Base-by-base conservation (phyloP, 345 rosid genomes). In the Salix dunnii region DNA sequence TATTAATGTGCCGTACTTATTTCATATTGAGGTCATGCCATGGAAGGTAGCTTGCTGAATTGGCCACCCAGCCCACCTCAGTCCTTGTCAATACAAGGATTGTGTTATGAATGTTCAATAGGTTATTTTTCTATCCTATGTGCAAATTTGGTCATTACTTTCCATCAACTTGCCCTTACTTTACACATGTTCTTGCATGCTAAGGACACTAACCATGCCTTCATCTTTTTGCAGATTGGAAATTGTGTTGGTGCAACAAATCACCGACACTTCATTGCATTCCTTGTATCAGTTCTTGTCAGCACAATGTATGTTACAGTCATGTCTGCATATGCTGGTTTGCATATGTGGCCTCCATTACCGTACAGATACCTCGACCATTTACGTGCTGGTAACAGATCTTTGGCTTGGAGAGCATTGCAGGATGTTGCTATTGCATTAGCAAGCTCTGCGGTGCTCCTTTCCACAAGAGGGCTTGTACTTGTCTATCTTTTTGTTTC, bases 211-310 rank as follows among this genome's bases (percentile, higher is more conserved):
- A 48, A 28, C 68, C 88, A 88, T 18, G 89, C 13, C 30, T 30
- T 89, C 53, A 68, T 68, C 64, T 82, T 88, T 84, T 48, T 88
- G 86, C 93, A 95, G 99, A 95, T 95, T 78, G 99, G 99, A 75
- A 92, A 95, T 76, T 95, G 97, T 70, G 96, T 95, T 36, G 99
- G 97, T 27, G 97, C 94, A 36, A 90, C 89, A 61, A 95, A 95
- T 83, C 99, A 92, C 71, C 84, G 86, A 28, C 80, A 84, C 36
- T 80, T 80, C 70, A 43, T 80, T 33, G 69, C 83, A 69, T 95
- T 91, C 87, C 99, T 93, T 77, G 83, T 91, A 31, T 89, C 91
- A 23, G 88, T 94, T 7, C 79, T 95, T 68, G 65, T 81, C 73
- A 78, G 81, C 72, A 53, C 67, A 40, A 14, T 77, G 48, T 80